Percentiles rank a stretch among this genome's conserved stretches.
phyloP scores from a whole-genome alignment of 805 yeast genomes.

The Grigorovia transvaalensis region DNA sequence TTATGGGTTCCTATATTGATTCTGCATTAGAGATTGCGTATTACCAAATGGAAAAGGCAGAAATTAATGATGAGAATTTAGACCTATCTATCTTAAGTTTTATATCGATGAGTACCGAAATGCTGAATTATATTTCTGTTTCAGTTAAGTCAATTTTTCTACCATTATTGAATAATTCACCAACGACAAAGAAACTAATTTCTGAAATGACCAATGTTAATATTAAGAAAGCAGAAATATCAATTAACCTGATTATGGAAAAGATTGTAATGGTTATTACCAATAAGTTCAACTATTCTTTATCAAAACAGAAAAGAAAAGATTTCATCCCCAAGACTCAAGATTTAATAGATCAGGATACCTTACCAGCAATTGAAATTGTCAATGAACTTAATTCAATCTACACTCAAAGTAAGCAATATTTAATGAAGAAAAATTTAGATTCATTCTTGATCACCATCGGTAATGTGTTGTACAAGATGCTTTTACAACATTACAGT shows the following conservation, averaged over 20 bases:
- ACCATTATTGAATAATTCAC: slow-evolving; percentile 58
- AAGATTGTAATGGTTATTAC: slow-evolving; percentile 47
- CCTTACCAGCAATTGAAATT: slow-evolving; percentile 59
- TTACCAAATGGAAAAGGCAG: slow-evolving; percentile 33
- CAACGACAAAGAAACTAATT: slow-evolving; percentile 48
- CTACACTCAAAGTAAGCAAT: slow-evolving; percentile 26
- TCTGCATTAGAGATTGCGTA: slow-evolving; percentile 65
- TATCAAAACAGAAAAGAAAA: slow-evolving; percentile 61
- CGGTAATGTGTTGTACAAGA: slow-evolving; percentile 47
- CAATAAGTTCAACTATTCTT: slow-evolving; percentile 37
- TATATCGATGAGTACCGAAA: slow-evolving; percentile 46
- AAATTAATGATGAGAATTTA: slow-evolving; percentile 22
- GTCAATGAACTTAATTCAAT: slow-evolving; percentile 37
- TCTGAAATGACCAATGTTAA: slow-evolving; percentile 51
- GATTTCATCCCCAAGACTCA: slow-evolving; percentile 51
- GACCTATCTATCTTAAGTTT: slow-evolving; percentile 40
- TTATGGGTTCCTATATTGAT: slow-evolving; percentile 67
- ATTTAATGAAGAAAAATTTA: slow-evolving; percentile 39
- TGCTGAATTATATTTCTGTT: slow-evolving; percentile 55
- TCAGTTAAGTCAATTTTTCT: slow-evolving; percentile 65
- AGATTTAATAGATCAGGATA: slow-evolving; percentile 44
- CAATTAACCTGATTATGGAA: slow-evolving; percentile 52
- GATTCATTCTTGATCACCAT: slow-evolving; percentile 41
- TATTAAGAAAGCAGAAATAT: slow-evolving; percentile 50
- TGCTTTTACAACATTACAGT: slow-evolving; percentile 61